Conservation (phyloP, 2,329 filamentous ascomycete species). For the Fusarium incarnatum region DNA sequence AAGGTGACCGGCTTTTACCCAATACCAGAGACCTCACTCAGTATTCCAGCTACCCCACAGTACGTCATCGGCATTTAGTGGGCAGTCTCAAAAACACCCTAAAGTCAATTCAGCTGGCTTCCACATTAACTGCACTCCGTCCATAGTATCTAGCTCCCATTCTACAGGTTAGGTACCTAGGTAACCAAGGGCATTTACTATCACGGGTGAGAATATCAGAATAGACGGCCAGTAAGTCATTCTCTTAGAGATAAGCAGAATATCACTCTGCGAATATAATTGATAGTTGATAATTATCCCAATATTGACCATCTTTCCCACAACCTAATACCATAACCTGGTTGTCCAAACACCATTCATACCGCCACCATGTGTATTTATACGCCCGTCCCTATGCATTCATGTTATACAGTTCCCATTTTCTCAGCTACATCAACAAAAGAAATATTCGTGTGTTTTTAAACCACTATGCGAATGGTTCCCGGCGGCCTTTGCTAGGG, state of each 20-base stretch:
- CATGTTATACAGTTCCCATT: slow-evolving; percentile 39
- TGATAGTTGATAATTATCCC: slow-evolving; percentile 22
- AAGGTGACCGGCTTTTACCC: not conserved
- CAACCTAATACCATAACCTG: slow-evolving; percentile 23
- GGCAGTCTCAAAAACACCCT: not conserved
- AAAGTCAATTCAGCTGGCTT: not conserved
- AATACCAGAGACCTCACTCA: not conserved
- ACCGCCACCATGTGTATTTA: slow-evolving; percentile 18
- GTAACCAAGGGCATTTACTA: not conserved
- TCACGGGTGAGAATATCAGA: not conserved
- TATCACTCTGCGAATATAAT: slow-evolving; percentile 10
- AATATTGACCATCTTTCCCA: slow-evolving; percentile 6
- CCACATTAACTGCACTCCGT: not conserved
- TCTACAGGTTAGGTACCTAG: too few species aligned
- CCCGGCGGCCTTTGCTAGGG: slow-evolving; percentile 50
- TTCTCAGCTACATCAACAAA: slow-evolving; percentile 17
- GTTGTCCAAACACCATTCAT: slow-evolving; percentile 30
- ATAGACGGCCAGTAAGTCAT: not conserved
- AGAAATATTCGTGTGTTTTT: slow-evolving; percentile 9
- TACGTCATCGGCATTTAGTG: slow-evolving; percentile 37
- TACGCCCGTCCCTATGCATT: slow-evolving; percentile 35
- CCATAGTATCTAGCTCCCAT: too few species aligned
- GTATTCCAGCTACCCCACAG: slow-evolving; percentile 28
- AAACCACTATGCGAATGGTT: slow-evolving; percentile 13
- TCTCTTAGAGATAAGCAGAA: slow-evolving; percentile 6